phyloP scores from a whole-genome alignment of 179 eudicot species.

The Patellifolia procumbens region DNA sequence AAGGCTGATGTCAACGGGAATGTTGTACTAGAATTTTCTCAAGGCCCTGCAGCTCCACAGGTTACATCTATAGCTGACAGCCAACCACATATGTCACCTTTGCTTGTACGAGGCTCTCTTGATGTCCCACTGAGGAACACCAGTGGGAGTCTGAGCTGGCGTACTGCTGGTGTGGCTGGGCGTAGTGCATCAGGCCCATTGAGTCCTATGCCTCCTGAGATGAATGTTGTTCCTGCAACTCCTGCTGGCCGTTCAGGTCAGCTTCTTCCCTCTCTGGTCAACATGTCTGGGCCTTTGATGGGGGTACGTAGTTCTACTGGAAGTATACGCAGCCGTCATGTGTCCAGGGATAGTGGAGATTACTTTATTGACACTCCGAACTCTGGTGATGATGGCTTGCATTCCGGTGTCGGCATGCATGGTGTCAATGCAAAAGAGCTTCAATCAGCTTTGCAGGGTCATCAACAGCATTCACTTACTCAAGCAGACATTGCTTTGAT shows the following conservation, averaged over 20 bases:
- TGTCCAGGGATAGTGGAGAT: constrained; percentile 96
- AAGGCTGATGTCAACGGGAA: constrained; percentile 68
- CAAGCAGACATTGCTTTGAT: constrained; percentile 97
- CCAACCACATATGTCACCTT: constrained; percentile 98
- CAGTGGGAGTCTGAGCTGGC: constrained; percentile 95
- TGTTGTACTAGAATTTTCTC: constrained; percentile 81
- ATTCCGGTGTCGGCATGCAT: constrained; percentile 56
- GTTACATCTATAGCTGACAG: constrained; percentile 65
- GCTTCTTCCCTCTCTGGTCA: constrained; percentile 85
- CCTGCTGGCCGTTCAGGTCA: constrained; percentile 94
- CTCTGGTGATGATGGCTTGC: constrained; percentile 89
- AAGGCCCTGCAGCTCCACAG: constrained; percentile 77
- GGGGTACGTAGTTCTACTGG: constrained; percentile 99
- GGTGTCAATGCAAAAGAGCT: constrained; percentile 94
- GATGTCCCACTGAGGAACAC: constrained; percentile 88
- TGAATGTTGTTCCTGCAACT: constrained; percentile 73
- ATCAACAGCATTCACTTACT: constrained; percentile 91
- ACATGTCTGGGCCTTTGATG: constrained; percentile 98
- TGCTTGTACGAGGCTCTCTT: constrained; percentile 94
- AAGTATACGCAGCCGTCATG: constrained; percentile 89
- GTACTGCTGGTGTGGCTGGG: constrained; percentile 82
- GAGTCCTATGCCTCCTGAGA: constrained; percentile 90
- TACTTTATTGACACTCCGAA: constrained; percentile 95
- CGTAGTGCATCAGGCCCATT: constrained; percentile 96
- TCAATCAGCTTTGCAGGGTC: constrained; percentile 96